Percentiles rank a stretch among this genome's conserved stretches.
Conservation (phyloP, 108 stramenopile species). For the Cylindrotheca closterium region DNA sequence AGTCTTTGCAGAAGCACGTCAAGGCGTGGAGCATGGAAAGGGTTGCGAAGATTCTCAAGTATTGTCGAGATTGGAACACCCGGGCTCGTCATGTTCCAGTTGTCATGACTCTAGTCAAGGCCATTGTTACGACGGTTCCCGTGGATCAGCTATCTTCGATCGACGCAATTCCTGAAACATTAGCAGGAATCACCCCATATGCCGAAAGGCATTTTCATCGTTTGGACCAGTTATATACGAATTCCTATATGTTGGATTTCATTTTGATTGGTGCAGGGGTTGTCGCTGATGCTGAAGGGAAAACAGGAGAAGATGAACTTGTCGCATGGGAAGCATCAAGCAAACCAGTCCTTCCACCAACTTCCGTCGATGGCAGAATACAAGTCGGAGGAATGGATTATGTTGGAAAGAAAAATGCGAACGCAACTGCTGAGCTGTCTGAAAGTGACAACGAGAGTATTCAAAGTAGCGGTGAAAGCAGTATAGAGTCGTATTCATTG, state of each 20-base stretch:
- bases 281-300: conserved; percentile 17
- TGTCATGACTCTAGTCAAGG: conserved; percentile 70
- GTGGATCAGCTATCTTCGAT: conserved; percentile 54
- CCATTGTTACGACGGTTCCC: conserved; percentile 69
- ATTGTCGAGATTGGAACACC: conserved; percentile 91
- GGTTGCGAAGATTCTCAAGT: conserved; percentile 70
- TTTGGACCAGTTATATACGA: conserved; percentile 68
- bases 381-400: conserved; percentile 73
- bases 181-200: conserved; percentile 81
- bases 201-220: conserved; percentile 89
- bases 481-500: conserved; percentile 16
- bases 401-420: conserved; percentile 30
- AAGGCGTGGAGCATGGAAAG: conserved; percentile 62
- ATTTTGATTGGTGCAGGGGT: conserved; percentile 70
- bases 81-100: conserved; percentile 77
- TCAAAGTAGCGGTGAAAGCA: conserved; percentile 75
- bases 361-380: conserved; percentile 65
- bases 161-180: conserved; percentile 70
- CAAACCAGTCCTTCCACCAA: conserved; percentile 75
- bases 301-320: conserved; percentile 38
- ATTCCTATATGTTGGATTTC: conserved; percentile 76
- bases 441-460: conserved; percentile 59
- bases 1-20: conserved; percentile 63
- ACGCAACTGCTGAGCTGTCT: conserved; percentile 15
- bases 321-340: conserved; percentile 52